phyloP scores from a whole-genome alignment of 2,329 filamentous ascomycete species.

The Penicillium sp. region DNA sequence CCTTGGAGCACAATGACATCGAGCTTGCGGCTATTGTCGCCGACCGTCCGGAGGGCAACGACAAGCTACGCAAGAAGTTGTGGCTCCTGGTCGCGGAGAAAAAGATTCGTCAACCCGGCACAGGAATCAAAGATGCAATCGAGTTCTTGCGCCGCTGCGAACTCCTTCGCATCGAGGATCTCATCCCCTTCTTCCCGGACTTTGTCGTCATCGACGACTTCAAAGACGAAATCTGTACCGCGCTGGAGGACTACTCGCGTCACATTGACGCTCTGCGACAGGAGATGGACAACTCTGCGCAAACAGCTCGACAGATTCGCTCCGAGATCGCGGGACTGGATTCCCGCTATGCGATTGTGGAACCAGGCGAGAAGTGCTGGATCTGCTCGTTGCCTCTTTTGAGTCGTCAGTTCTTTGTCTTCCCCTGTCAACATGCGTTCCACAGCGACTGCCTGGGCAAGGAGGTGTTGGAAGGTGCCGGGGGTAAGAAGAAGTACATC shows the following conservation, averaged over 20 bases:
- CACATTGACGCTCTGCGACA: constrained; percentile 84
- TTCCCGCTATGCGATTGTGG: constrained; percentile 89
- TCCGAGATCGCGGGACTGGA: constrained; percentile 82
- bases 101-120: constrained; percentile 76
- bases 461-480: constrained; percentile 78
- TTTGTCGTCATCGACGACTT: constrained; percentile 99
- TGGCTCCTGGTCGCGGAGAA: constrained; percentile 95
- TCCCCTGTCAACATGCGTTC: constrained; percentile 96
- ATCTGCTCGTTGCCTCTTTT: constrained; percentile 81
- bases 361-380: constrained; percentile 92
- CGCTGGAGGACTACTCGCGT: constrained; percentile 87
- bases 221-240: constrained; percentile 94
- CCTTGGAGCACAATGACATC: constrained; percentile 82
- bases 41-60: constrained; percentile 74
- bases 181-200: constrained; percentile 98
- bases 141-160: constrained; percentile 91
- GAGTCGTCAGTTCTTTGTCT: constrained; percentile 93
- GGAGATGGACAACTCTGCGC: constrained; percentile 93
- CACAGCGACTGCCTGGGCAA: constrained; percentile 91
- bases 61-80: constrained; percentile 81
- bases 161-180: constrained; percentile 87
- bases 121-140: constrained; percentile 88
- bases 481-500: constrained; percentile 75
- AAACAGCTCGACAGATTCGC: constrained; percentile 87
- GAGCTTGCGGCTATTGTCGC: constrained; percentile 88